A percentile compares a stretch with the other conserved stretches of the same genome.
These are phyloP conservation scores for Acorus gramineus DNA, from an alignment of 106 monocot genomes.

Conservation along the genomic window DNA sequence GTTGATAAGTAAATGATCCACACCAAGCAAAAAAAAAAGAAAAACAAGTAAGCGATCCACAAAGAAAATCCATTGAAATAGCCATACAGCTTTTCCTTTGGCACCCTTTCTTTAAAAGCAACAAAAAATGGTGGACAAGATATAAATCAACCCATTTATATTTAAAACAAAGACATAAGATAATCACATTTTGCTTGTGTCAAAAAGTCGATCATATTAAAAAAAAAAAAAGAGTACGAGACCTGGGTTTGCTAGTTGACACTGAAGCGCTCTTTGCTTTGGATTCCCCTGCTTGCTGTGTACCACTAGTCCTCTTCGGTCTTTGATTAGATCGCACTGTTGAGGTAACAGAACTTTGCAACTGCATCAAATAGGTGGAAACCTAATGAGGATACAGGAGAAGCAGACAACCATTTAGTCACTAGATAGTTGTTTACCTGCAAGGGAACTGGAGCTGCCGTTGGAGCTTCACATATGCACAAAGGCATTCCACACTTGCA, in stretches of 20 bases:
- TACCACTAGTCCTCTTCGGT: constrained; percentile 38
- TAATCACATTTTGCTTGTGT: no score
- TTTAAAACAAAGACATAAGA: no score
- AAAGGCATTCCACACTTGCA: constrained; percentile 98
- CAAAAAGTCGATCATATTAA: no score
- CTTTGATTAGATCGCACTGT: constrained; percentile 40
- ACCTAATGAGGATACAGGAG: background rate
- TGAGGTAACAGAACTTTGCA: constrained; percentile 22
- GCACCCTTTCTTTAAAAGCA: no score
- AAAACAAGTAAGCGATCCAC: background rate
- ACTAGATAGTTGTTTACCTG: constrained; percentile 17
- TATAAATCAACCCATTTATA: no score
- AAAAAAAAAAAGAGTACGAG: background rate
- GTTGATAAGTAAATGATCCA: no score
- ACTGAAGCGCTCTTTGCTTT: constrained; percentile 33
- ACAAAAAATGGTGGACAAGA: no score
- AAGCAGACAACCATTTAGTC: background rate
- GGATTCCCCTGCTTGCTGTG: constrained; percentile 16
- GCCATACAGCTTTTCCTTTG: no score
- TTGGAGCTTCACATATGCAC: constrained; percentile 74
- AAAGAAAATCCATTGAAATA: background rate
- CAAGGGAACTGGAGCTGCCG: constrained; percentile 36
- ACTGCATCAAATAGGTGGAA: constrained; percentile 11
- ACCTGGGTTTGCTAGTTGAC: constrained; percentile 68
- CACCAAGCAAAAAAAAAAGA: background rate